These are phyloP conservation scores for Polytrichum commune DNA, from an alignment of 225 moss, liverwort and hornwort species.

Conservation along the genomic window DNA sequence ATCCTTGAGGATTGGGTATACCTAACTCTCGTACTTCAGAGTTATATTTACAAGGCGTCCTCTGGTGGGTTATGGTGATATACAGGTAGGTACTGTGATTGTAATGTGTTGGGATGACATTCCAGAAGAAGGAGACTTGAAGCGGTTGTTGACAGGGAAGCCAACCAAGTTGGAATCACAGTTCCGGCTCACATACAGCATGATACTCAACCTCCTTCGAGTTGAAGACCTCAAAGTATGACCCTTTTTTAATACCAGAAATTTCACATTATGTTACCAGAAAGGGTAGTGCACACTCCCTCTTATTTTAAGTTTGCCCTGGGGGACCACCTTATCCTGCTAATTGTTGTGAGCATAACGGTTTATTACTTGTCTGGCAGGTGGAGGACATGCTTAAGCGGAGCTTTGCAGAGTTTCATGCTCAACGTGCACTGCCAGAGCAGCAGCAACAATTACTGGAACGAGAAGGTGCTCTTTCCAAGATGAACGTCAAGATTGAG, in stretches of 20 bases:
- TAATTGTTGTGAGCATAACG: not conserved
- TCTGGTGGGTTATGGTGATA: too few species aligned
- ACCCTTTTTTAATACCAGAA: not conserved
- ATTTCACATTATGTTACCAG: too few species aligned
- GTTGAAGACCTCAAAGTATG: constrained; percentile 92
- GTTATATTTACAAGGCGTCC: too few species aligned
- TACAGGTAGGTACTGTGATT: constrained; percentile 86
- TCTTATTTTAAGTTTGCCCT: not conserved
- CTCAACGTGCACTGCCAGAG: constrained; percentile 97
- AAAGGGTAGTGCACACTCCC: too few species aligned
- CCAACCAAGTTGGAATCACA: constrained; percentile 98
- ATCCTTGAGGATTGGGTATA: too few species aligned
- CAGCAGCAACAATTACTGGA: constrained; percentile 90
- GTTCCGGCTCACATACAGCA: constrained; percentile 97
- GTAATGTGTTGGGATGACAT: constrained; percentile 99
- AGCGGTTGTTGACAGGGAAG: constrained; percentile 85
- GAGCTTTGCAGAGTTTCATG: constrained; percentile 99
- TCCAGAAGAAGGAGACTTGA: constrained; percentile 94
- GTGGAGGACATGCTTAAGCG: constrained; percentile 99
- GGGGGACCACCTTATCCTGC: not conserved
- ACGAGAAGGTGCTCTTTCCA: constrained; percentile 90
- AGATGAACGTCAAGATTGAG: constrained; percentile 96
- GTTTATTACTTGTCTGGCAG: constrained; percentile 20
- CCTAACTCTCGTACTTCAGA: too few species aligned
- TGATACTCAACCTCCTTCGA: constrained; percentile 98